These are phyloP conservation scores for Collybia nuda DNA, from an alignment of 768 basidiomycete genomes.

Conservation along the genomic window DNA sequence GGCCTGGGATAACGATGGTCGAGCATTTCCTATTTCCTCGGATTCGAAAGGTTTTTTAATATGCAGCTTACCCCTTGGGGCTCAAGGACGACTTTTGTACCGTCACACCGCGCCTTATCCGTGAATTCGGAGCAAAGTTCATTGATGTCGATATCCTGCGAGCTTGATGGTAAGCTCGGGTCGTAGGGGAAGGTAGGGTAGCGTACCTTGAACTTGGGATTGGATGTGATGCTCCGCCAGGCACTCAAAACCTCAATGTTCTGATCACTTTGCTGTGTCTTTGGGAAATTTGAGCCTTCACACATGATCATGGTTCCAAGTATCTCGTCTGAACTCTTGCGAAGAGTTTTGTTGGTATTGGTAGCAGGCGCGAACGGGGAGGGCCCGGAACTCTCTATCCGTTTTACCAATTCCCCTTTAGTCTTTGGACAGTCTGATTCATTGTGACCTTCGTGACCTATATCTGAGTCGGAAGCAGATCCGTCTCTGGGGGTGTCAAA, in stretches of 20 bases:
- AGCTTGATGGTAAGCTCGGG: constrained; percentile 2
- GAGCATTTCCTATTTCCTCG: constrained; percentile 15
- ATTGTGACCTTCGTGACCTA: constrained; percentile 15
- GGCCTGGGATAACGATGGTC: too few relatives aligned
- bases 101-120: constrained; percentile 81
- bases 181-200: constrained; percentile 6
- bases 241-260: constrained; percentile 80
- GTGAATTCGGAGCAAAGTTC: constrained; percentile 79
- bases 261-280: constrained; percentile 64
- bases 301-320: constrained; percentile 62
- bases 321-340: constrained; percentile 42
- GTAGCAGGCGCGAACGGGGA: constrained; percentile 53
- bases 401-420: constrained; percentile 48
- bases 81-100: constrained; percentile 78
- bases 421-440: constrained; percentile 49
- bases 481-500: constrained; percentile 34
- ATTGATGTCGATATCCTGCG: constrained; percentile 74
- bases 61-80: constrained; percentile 50
- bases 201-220: constrained; percentile 75
- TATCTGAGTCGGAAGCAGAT: constrained; percentile 28
- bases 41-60: constrained; percentile 36
- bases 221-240: constrained; percentile 74
- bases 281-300: constrained; percentile 66
- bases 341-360: constrained; percentile 19
- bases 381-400: constrained; percentile 52